Conservation (phyloP, 2,329 filamentous ascomycete genomes). For the Diaporthe humulicola region DNA sequence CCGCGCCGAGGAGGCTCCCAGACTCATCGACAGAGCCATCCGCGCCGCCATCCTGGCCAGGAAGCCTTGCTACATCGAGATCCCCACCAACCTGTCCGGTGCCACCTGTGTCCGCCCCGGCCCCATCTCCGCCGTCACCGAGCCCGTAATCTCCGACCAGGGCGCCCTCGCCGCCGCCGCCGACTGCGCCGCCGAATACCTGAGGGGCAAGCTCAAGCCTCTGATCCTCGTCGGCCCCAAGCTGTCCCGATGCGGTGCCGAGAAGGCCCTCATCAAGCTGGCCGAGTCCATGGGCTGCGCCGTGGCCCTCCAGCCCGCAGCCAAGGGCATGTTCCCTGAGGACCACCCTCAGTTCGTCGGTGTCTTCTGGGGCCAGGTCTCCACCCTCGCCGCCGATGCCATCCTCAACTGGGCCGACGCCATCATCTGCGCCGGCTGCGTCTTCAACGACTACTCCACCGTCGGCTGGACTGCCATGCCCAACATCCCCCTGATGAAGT, state of each 20-base stretch:
- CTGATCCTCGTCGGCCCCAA: constrained; percentile 47
- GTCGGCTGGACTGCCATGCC: constrained; percentile 48
- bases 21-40: constrained; percentile 46
- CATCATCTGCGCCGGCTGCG: constrained; percentile 45
- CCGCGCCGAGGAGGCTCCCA: constrained; percentile 45
- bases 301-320: constrained; percentile 47
- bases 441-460: constrained; percentile 47
- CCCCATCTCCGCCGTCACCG: constrained; percentile 45
- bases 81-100: constrained; percentile 46
- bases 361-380: constrained; percentile 47
- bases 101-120: constrained; percentile 46
- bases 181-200: constrained; percentile 42
- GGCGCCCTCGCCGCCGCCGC: constrained; percentile 44
- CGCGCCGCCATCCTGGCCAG: constrained; percentile 43
- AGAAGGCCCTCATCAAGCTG: constrained; percentile 43
- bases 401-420: constrained; percentile 47
- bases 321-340: constrained; percentile 49
- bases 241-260: constrained; percentile 41
- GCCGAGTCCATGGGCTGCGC: constrained; percentile 47
- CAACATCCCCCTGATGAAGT: constrained; percentile 44
- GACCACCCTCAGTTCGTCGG: constrained; percentile 46
- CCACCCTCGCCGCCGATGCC: constrained; percentile 45
- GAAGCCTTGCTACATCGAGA: constrained; percentile 48
- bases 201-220: constrained; percentile 46
- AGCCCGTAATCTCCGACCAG: constrained; percentile 41